Base-by-base conservation (phyloP, 495 filamentous ascomycete genomes). In the Rostrohypoxylon terebratum region DNA sequence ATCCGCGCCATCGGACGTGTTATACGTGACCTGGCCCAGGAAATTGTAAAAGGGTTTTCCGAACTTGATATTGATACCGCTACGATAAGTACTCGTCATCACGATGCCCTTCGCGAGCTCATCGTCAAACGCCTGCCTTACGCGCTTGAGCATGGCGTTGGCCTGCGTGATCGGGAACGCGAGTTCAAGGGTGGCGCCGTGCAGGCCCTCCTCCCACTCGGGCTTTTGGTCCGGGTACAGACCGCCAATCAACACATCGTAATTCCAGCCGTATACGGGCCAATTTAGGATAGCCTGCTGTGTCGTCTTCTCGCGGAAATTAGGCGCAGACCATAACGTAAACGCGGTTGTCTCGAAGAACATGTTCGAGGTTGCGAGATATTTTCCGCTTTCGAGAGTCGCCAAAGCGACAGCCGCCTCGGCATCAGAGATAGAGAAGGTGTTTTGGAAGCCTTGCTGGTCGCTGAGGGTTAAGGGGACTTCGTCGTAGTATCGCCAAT, bases 1-100 rank as follows among this genome's bases (percentile, higher is more conserved):
- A 67, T 84, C 82, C 23, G 73, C 81, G 33, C 76, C 77, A 51
- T 82, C 82, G 20, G 78, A 75, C 13, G 81, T 84, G 66, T 81
- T 80, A 63, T 82, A 82, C 2, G 83, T 83, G 33, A 80, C 81
- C 69, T 86, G 84, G n/a, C 84, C 83, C 11, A 86, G 72, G 45
- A 86, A 73, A 54, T 86, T 83, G 54, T 78, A 83, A 65, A 85
- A 83, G 0, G 83, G 62, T 60, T 33, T 67, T 8, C 83, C 83
- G 40, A 86, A 85, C 75, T 86, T 86, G 77, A 86, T 86, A 65
- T 86, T 86, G 64, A 86, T 84, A 10, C 84, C 83, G 51, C 82
- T 84, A 16, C 84, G 79, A 65, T 86, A 86, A 4, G 84, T 86
- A 33, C 78, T 75, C 9, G 82, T 81, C 84, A 86, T 85, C 51